These are phyloP conservation scores for Tephrocybe sp. DNA, from an alignment of 768 basidiomycete genomes.

Conservation along the genomic window DNA sequence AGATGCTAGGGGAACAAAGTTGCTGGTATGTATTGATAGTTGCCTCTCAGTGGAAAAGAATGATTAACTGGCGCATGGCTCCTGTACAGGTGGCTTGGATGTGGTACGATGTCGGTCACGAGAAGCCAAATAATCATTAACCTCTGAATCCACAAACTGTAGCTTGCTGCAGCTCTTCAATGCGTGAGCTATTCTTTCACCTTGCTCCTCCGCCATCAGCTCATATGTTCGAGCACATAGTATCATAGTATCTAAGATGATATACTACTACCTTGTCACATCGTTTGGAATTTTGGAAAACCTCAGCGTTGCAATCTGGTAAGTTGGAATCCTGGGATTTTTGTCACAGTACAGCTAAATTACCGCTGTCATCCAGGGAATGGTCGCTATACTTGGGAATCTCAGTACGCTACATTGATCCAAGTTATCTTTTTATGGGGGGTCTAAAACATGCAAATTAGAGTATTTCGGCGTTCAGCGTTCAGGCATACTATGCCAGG, in stretches of 20 bases:
- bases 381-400: slow-evolving; percentile 4
- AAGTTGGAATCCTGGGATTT: background rate
- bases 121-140: background rate
- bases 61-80: background rate
- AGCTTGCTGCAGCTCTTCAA: slow-evolving; percentile 2
- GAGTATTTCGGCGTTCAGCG: background rate
- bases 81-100: slow-evolving; percentile 1
- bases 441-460: background rate
- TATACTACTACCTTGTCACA: slow-evolving; percentile 2
- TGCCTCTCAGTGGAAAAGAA: background rate
- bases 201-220: background rate
- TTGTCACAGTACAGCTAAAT: background rate
- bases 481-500: slow-evolving; percentile 3
- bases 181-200: background rate
- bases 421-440: background rate
- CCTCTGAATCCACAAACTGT: background rate
- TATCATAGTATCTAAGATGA: slow-evolving; percentile 2
- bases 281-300: background rate
- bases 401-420: background rate
- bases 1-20: background rate
- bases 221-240: background rate
- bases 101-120: background rate
- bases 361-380: background rate
- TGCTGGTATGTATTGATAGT: background rate
- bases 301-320: background rate